Evolutionary conservation across 148 eudicot genomes (phyloP), one percentile per base, ranked within the genome.

Genomic region (Pharnaceum exiguum): DNA sequence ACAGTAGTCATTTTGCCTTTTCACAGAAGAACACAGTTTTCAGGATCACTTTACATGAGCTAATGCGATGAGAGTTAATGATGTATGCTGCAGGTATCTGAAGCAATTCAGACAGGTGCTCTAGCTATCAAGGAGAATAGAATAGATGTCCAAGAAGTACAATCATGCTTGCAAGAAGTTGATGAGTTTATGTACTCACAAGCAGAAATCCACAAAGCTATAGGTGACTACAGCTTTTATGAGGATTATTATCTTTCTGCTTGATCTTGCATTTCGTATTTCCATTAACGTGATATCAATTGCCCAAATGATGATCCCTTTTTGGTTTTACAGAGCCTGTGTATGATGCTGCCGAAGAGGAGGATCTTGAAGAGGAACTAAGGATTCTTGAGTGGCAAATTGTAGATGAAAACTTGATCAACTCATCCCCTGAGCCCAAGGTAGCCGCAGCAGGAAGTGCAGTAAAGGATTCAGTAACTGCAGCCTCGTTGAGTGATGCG

Each of bases 101-200:
- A 91, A 79, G 95, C 97, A 49, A 71, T 91, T 27, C 65, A 77
- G 69, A 68, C 73, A 59, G 95, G 87, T 60, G 70, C 85, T 47
- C 76, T 46, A 44, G 82, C 87, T 42, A 75, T 91, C 28, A 79
- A 79, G 71, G 93, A 84, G 47, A 83, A 87, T 46, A 76, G 25
- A 51, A 60, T 78, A 43, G 72, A 63, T 17, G 55, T 77, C 43
- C 84, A 91, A 71, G 83, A 87, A 66, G 85, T 91, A 43, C 76
- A 80, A 47, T 72, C 44, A 37, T 80, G 87, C 57, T 68, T 91
- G 38, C 61, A 74, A 70, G 89, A 91, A 44, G 72, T 91, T 70
- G 84, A 79, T 51, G 90, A 82, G 60, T 64, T 73, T 62, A 76
- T 79, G 60, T 72, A 67, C 66, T 66, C 81, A 1, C 84, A 80